Conservation (phyloP, 2,329 filamentous ascomycete species). For the Decorospora gaudefroyi region DNA sequence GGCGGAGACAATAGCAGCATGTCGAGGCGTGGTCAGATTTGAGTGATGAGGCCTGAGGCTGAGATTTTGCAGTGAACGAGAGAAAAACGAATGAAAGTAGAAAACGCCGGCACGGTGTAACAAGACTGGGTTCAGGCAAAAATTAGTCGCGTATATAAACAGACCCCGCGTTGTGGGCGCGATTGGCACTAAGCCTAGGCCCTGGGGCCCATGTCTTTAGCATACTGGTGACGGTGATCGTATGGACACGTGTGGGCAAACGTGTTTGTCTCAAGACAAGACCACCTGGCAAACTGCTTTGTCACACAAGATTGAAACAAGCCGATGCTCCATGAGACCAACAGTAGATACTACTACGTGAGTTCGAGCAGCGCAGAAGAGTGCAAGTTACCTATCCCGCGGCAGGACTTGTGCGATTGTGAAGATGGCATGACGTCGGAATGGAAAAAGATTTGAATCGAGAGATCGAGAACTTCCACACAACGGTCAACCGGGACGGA, state of each 20-base stretch:
- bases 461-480: conserved; percentile 24
- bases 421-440: conserved; percentile 11
- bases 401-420: conserved; percentile 8
- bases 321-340: conserved; percentile 5
- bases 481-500: conserved; percentile 11
- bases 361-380: neutral
- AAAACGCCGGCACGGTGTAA: conserved; percentile 15
- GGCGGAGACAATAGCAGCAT: conserved; percentile 35
- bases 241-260: conserved; percentile 31
- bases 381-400: conserved; percentile 1
- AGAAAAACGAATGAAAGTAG: conserved; percentile 13
- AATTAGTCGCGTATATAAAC: conserved; percentile 18
- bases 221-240: conserved; percentile 28
- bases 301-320: conserved; percentile 9
- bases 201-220: conserved; percentile 20
- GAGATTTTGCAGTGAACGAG: neutral
- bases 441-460: conserved; percentile 18
- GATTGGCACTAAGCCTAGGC: conserved; percentile 15
- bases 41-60: conserved; percentile 6
- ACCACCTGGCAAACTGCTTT: conserved; percentile 16
- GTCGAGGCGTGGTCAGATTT: conserved; percentile 12
- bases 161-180: conserved; percentile 25
- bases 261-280: conserved; percentile 15
- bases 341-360: neutral
- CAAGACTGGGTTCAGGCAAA: conserved; percentile 11